Evolutionary conservation across 2,329 filamentous ascomycete genomes (phyloP), one percentile per base, ranked within the genome.

Genomic region (Amylocarpus encephaloides): DNA sequence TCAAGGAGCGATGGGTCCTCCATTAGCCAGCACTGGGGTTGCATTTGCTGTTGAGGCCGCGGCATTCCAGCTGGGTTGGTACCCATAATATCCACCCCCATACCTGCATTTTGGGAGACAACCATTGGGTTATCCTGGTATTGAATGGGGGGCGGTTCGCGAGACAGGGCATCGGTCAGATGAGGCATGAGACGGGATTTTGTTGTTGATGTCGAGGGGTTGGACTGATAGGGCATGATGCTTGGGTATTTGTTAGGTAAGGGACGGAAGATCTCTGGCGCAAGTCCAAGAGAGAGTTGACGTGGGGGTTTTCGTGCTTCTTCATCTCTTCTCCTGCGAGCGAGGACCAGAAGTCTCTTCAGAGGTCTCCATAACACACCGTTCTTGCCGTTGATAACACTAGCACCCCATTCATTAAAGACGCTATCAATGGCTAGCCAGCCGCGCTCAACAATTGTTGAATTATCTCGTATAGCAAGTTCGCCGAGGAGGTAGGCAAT

Each of bases 351-450:
- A 2, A 86, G 67, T 54, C 78, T 81, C 22, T 74, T 70, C 42
- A 86, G 67, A 0, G 82, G 82, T 39, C 77, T 75, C 82, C 83
- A 86, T 0, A 85, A 66, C 68, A 79, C 77, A 2, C 78, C 76
- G 46, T 73, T 74, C 47, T 72, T 74, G n/a, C 67, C 66, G 13
- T 68, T 57, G 10, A 35, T 44, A 2, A 62, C 55, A 1, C 49
- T 50, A 5, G 43, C 49, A 16, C 48, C 57, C 62, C 62, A 65
- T 19, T 58, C 51, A 1, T 40, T 40, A 39, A 66, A 67, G 1
- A 60, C 52, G n/a, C 49, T 36, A 29, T 73, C 67, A 5, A 73
- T 55, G 2, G 65, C 66, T 13, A 60, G 51, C 71, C 71, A 73
- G 2, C 68, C 70, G 13, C 70, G 59, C 16, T 72, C 70, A 2